Base-by-base conservation (phyloP, 2,329 filamentous ascomycete genomes). In the Neoscytalidium dimidiatum region DNA sequence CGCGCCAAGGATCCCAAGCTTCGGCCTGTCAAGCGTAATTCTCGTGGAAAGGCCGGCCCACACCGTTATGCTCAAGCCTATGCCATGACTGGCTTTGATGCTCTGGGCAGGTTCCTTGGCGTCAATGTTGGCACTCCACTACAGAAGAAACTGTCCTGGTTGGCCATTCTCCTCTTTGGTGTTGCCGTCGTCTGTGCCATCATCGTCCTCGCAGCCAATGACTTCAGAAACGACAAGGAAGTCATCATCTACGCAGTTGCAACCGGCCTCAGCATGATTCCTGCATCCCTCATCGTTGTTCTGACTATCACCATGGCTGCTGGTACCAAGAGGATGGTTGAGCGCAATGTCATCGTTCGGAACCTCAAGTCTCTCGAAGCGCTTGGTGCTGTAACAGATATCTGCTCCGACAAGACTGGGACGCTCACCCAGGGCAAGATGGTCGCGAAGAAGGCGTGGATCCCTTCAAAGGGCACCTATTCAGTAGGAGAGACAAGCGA, bases 161-260 rank as follows among this genome's bases (percentile, higher is more conserved):
- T 76, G 72, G 64, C 68, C 3, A 46, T 67, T 14, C 60, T 68
- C 6, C 41, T 68, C 3, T 66, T 68, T 33, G 64, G 64, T 4
- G 43, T 67, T 31, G 67, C 67, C 11, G 28, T 68, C 13, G 19
- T 68, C 8, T 68, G 64, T 9, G 64, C 67, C 43, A 66, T 68
- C 64, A 68, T 68, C 26, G 67, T 68, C 17, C 48, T 68, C 4
- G 67, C 19, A 5, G 67, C 67, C 0, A 68, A 68, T 13, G 38
- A 63, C 6, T 88, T 86, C 73, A 75, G 79, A n/a, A 74, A 76
- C 38, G 77, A 81, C 33, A 80, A 82, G 29, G 86, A 89, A 68
- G 86, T 90, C 66, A 86, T 90, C 68, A 89, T 91, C 66, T 83
- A 91, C 48, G 89, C 85, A 2, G 85, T 88, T 7, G 85, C 85